Evolutionary conservation across 2,329 filamentous ascomycete species (phyloP), one percentile per base, ranked within the genome.

Genomic region (Diplodia scrobiculata): DNA sequence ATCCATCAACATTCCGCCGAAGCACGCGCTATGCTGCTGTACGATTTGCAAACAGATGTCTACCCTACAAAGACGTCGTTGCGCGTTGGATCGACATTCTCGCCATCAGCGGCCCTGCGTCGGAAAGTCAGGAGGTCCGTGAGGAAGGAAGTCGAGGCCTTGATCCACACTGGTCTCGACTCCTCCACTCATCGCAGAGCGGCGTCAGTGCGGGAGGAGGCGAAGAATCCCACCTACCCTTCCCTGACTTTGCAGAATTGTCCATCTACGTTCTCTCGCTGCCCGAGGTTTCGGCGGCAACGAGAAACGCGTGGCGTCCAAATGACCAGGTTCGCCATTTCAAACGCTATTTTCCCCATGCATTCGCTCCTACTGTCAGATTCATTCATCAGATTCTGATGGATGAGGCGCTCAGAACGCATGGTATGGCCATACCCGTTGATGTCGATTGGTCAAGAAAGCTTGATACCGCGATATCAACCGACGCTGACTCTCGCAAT

Each of bases 121-220:
- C 87, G 60, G 90, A 93, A 74, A 86, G 90, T 53, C 89, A 88
- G 68, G 94, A 98, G 73, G 88, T 98, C 2, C 79, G 91, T 0
- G 95, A 99, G 74, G 94, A 98, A 79, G 95, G 92, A 1, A 88
- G 87, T 68, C 93, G 92, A 76, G 95, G 95, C 0, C 83, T 97
- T 3, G 92, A 97, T 77, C 88, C 89, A 11, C 89, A 90, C 73
- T 90, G 87, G 87, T 89, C 89, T 71, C 79, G 81, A 54, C 84
- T 89, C 73, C 77, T 88, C 13, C 89, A 89, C 27, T 55, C 67
- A 5, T 52, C 65, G 1, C 63, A 65, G 25, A 41, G 38, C 36
- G 51, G 51, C 14, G 14, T 48, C 11, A 36, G 36, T 21, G 29
- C 45, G n/a, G 32, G n/a, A n/a, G 32, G n/a, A 36, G 32, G 32